phyloP scores from a whole-genome alignment of 768 basidiomycete genomes.

The Mycena chlorophos region DNA sequence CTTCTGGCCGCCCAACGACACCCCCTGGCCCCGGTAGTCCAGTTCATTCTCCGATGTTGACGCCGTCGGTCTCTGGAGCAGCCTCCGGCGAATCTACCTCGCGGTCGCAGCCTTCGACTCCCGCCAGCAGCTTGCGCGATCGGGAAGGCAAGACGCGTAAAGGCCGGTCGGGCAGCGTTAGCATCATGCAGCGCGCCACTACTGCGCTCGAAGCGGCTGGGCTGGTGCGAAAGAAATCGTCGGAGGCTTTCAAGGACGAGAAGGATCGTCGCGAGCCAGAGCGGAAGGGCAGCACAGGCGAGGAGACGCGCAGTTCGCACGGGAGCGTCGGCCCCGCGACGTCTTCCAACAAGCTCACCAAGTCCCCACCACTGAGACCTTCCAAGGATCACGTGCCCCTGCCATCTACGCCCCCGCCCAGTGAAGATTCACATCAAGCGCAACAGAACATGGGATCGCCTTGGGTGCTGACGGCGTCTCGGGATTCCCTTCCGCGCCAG shows the following conservation, averaged over 20 bases:
- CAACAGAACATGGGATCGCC: slow-evolving; percentile 58
- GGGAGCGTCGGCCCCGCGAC: slow-evolving; percentile 43
- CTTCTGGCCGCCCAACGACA: slow-evolving; percentile 42
- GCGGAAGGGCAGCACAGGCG: slow-evolving; percentile 48
- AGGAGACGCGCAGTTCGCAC: slow-evolving; percentile 67
- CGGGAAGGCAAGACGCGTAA: slow-evolving; percentile 67
- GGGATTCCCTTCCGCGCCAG: slow-evolving; percentile 37
- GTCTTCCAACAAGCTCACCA: slow-evolving; percentile 65
- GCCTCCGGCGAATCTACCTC: slow-evolving; percentile 49
- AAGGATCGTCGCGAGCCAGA: slow-evolving; percentile 42
- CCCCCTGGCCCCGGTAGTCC: slow-evolving; percentile 55
- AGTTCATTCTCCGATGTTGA: slow-evolving; percentile 53
- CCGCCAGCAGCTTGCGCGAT: slow-evolving; percentile 60
- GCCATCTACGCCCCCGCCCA: slow-evolving; percentile 55
- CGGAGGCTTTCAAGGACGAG: slow-evolving; percentile 66
- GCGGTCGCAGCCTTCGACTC: slow-evolving; percentile 70
- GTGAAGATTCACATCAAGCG: slow-evolving; percentile 39
- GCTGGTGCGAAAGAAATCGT: slow-evolving; percentile 78
- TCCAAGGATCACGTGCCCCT: slow-evolving; percentile 47
- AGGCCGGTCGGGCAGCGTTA: slow-evolving; percentile 82
- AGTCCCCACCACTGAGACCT: slow-evolving; percentile 65
- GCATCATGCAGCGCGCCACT: slow-evolving; percentile 94
- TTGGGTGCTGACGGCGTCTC: slow-evolving; percentile 64
- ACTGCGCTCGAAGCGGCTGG: slow-evolving; percentile 87
- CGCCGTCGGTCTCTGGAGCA: slow-evolving; percentile 50